Percentiles rank a stretch among this genome's conserved stretches.
phyloP scores from a whole-genome alignment of 2,329 filamentous ascomycete species.

The Nemania sp. region DNA sequence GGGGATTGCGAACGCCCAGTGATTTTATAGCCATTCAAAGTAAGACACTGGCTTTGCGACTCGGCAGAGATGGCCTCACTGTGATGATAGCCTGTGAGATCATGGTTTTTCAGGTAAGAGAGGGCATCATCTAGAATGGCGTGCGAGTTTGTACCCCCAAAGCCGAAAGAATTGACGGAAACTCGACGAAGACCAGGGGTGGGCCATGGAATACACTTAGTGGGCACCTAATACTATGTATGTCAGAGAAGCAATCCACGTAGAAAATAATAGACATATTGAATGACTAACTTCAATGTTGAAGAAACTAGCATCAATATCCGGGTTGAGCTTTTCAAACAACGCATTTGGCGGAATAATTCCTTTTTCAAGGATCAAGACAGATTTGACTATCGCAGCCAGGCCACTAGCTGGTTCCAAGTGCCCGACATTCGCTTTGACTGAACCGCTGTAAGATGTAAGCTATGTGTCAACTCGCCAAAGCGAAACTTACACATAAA shows the following conservation, averaged over 20 bases:
- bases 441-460: neutral
- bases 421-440: slow-evolving; percentile 15
- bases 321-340: too few relatives aligned
- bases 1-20: neutral
- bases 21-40: neutral
- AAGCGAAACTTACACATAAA: neutral
- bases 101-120: neutral
- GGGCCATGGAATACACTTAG: neutral
- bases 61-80: neutral
- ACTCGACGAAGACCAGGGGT: slow-evolving; percentile 3
- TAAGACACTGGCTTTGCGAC: neutral
- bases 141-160: slow-evolving; percentile 34
- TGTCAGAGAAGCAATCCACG: too few relatives aligned
- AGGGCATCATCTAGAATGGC: slow-evolving; percentile 18
- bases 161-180: slow-evolving; percentile 33
- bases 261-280: too few relatives aligned
- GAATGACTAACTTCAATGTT: too few relatives aligned
- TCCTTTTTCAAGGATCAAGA: too few relatives aligned
- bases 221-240: too few relatives aligned
- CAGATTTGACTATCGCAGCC: slow-evolving; percentile 23
- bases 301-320: too few relatives aligned
- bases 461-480: neutral
- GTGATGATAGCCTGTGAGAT: neutral
- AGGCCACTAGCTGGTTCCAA: slow-evolving; percentile 21
- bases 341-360: too few relatives aligned